phyloP scores from a whole-genome alignment of 2,329 filamentous ascomycete species.

The Monosporascus sp. region DNA sequence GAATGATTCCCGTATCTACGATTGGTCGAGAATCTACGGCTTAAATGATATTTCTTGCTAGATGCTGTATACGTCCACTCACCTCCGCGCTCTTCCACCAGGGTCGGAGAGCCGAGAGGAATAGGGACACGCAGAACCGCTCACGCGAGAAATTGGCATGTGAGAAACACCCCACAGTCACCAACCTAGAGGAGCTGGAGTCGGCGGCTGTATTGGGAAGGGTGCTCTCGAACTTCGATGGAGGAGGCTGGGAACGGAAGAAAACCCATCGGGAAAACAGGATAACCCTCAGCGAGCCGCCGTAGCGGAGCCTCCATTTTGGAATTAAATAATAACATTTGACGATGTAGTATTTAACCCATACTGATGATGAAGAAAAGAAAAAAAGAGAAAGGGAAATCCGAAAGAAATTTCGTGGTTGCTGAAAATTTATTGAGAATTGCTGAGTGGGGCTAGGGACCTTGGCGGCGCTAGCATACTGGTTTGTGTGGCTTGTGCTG shows the following conservation, averaged over 20 bases:
- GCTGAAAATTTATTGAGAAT: background rate
- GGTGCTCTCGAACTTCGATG: slow-evolving; percentile 22
- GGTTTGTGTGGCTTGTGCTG: no score
- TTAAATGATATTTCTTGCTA: no score
- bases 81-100: no score
- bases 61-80: no score
- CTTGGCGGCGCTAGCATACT: background rate
- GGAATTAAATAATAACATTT: slow-evolving; percentile 29
- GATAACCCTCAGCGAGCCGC: slow-evolving; percentile 33
- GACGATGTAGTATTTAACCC: slow-evolving; percentile 32
- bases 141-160: slow-evolving; percentile 10
- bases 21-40: no score
- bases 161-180: slow-evolving; percentile 31
- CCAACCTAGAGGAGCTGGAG: slow-evolving; percentile 30
- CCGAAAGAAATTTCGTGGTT: slow-evolving; percentile 6
- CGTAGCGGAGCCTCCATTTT: slow-evolving; percentile 27
- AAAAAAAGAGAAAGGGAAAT: slow-evolving; percentile 14
- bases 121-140: background rate
- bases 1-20: no score
- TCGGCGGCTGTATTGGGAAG: slow-evolving; percentile 31
- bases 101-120: background rate
- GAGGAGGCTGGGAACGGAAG: slow-evolving; percentile 33
- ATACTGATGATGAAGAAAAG: slow-evolving; percentile 30
- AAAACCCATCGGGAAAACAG: slow-evolving; percentile 24
- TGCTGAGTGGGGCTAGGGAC: background rate